phyloP scores from a whole-genome alignment of 129 eudicot genomes.

The Flaveria trinervia region DNA sequence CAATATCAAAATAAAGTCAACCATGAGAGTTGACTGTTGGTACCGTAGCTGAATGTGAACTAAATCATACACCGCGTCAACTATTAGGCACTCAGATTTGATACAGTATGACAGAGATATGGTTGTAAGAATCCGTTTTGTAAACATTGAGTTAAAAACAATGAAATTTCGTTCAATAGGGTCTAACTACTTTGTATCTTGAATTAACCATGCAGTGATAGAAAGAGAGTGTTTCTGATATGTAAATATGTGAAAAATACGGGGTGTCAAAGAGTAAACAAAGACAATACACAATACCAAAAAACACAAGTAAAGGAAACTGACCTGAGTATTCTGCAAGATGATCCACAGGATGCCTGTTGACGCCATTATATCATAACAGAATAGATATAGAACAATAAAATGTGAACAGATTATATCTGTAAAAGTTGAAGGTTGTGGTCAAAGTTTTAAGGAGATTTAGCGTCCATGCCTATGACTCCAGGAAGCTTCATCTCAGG shows the following conservation, averaged over 20 bases:
- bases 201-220: background rate
- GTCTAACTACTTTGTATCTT: background rate
- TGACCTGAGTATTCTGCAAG: conserved; percentile 5
- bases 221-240: background rate
- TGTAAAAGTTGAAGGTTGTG: background rate
- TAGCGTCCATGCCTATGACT: conserved; percentile 40
- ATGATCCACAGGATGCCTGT: background rate
- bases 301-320: background rate
- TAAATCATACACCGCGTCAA: background rate
- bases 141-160: no score
- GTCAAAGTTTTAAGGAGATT: background rate
- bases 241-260: background rate
- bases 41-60: background rate
- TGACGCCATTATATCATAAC: no score
- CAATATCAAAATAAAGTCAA: no score
- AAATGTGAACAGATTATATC: background rate
- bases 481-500: conserved; percentile 71
- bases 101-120: background rate
- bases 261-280: background rate
- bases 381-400: background rate
- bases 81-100: background rate
- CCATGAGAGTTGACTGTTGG: no score
- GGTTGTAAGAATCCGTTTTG: background rate
- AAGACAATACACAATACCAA: background rate
- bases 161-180: no score